Evolutionary conservation across 148 eudicot species (phyloP).

Genomic region (Vaccinium darrowii): DNA sequence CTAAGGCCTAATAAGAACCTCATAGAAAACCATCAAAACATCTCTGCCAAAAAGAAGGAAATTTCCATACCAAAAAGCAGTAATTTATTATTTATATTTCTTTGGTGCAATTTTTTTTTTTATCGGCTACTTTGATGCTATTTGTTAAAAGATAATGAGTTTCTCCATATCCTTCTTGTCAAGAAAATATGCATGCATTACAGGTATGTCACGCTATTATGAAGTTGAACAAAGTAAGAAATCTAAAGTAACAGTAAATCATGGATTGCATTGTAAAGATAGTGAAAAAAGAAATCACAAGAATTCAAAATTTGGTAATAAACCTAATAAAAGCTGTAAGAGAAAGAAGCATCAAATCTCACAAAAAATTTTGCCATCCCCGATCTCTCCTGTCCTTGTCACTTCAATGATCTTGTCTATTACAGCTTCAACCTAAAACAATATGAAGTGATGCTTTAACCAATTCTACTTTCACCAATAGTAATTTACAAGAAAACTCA

Average conservation of each 20-base stretch:
- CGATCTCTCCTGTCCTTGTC: slow-evolving; percentile 90
- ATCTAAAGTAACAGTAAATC: neutral
- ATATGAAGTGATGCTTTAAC: neutral
- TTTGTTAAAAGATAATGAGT: neutral
- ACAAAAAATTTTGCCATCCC: slow-evolving; percentile 92
- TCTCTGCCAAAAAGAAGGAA: neutral
- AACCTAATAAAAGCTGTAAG: neutral
- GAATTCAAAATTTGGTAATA: neutral
- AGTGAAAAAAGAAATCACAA: neutral
- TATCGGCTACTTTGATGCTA: neutral
- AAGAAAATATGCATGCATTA: neutral
- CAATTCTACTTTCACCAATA: slow-evolving; percentile 8
- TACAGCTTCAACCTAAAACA: slow-evolving; percentile 71
- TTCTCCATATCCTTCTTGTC: neutral
- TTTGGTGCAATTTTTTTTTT: neutral
- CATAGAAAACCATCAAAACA: neutral
- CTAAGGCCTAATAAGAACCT: neutral
- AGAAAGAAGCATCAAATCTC: slow-evolving; percentile 24
- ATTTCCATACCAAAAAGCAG: neutral
- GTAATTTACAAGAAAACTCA: slow-evolving; percentile 10
- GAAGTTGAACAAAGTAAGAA: neutral
- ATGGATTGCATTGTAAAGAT: neutral
- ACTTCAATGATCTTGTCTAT: slow-evolving; percentile 61
- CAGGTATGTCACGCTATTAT: neutral
- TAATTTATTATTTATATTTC: neutral